Percentiles rank a stretch among this genome's conserved stretches.
These are phyloP conservation scores for Aspergillus jensenii DNA, from an alignment of 2,329 filamentous ascomycete species.

Conservation along the genomic window DNA sequence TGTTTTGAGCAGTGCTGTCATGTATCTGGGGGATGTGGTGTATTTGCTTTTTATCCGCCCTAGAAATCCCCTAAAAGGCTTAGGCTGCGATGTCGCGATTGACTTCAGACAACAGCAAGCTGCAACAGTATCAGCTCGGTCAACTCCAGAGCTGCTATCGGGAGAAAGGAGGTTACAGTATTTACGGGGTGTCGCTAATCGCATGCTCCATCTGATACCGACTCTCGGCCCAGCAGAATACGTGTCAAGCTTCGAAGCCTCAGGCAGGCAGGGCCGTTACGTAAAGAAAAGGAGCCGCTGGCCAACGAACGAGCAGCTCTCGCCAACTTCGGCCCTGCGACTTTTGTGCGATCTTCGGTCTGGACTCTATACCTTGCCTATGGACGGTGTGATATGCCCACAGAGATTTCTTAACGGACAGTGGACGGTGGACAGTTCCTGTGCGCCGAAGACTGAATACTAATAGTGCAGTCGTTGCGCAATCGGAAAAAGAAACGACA, in stretches of 20 bases:
- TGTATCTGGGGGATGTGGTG: neutral
- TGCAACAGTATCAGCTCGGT: too few relatives aligned
- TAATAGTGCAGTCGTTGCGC: neutral
- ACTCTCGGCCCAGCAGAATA: neutral
- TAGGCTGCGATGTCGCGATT: neutral
- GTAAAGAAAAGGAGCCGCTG: slow-evolving; percentile 16
- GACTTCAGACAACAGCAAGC: neutral
- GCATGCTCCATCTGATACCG: neutral
- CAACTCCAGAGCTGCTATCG: too few relatives aligned
- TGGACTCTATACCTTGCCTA: neutral
- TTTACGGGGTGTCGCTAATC: too few relatives aligned
- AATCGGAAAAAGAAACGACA: neutral
- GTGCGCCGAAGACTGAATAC: neutral
- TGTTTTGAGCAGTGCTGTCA: neutral
- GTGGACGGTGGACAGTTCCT: too few relatives aligned
- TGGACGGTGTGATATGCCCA: too few relatives aligned
- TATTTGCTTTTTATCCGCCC: slow-evolving; percentile 10
- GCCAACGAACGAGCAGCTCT: neutral
- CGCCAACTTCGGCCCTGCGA: neutral
- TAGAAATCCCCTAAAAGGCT: neutral
- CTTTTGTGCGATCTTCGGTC: slow-evolving; percentile 3
- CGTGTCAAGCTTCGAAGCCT: slow-evolving; percentile 1
- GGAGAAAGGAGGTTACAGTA: too few relatives aligned
- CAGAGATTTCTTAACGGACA: too few relatives aligned
- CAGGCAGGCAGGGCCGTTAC: slow-evolving; percentile 8